These are phyloP conservation scores for Collybiopsis luxurians DNA, from an alignment of 768 basidiomycete species.

Conservation along the genomic window DNA sequence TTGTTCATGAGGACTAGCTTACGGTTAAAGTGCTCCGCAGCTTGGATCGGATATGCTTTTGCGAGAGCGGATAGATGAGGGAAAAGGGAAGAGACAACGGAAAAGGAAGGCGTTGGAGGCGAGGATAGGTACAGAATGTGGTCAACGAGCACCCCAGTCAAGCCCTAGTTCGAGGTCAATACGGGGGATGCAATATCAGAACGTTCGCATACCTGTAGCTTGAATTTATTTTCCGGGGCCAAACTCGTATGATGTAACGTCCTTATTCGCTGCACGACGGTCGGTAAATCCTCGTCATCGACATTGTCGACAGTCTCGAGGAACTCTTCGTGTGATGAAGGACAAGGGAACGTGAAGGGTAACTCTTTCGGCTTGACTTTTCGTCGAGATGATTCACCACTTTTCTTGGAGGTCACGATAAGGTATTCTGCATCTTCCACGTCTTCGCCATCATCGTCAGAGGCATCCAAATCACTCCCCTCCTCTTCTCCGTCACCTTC, in stretches of 20 bases:
- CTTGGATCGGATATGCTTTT: slow-evolving; percentile 75
- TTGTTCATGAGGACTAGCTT: slow-evolving; percentile 93
- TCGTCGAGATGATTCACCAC: slow-evolving; percentile 27
- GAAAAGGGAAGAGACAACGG: slow-evolving; percentile 60
- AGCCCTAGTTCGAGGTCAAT: slow-evolving; percentile 40
- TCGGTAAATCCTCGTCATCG: slow-evolving; percentile 69
- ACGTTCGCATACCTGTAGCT: slow-evolving; percentile 67
- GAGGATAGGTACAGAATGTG: slow-evolving; percentile 78
- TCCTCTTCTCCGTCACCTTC: slow-evolving; percentile 35
- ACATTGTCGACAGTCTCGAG: slow-evolving; percentile 76
- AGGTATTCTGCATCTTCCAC: slow-evolving; percentile 46
- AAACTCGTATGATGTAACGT: slow-evolving; percentile 90
- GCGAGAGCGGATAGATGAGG: slow-evolving; percentile 80
- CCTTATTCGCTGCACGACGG: slow-evolving; percentile 86
- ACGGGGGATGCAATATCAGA: neutral
- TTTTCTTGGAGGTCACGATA: slow-evolving; percentile 28
- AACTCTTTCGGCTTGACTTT: slow-evolving; percentile 52
- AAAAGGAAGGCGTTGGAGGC: slow-evolving; percentile 57
- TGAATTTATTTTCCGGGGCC: slow-evolving; percentile 88
- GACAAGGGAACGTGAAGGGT: slow-evolving; percentile 93
- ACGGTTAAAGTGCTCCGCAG: slow-evolving; percentile 74
- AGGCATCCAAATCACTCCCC: slow-evolving; percentile 33
- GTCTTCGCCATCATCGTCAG: slow-evolving; percentile 35
- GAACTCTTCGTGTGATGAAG: slow-evolving; percentile 83
- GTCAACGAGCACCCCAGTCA: slow-evolving; percentile 81